Percentiles rank a stretch among this genome's conserved stretches.
Conservation (phyloP, 2,329 filamentous ascomycete genomes). For the Colletotrichum cereale region DNA sequence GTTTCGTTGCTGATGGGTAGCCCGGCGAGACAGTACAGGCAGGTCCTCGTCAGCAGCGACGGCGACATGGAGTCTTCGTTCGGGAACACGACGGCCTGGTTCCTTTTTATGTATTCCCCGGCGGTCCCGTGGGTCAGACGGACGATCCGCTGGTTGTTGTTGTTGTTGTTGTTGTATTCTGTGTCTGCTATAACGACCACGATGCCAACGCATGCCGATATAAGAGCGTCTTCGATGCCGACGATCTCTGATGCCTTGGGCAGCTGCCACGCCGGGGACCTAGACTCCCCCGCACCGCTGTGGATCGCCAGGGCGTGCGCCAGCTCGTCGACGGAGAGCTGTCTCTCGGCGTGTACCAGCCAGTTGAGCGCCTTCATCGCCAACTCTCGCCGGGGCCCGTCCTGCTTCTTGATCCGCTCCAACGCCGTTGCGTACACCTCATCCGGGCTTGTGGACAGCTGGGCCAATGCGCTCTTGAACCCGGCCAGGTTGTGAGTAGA, state of each 20-base stretch:
- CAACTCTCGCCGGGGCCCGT: background rate
- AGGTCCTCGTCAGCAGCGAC: slow-evolving; percentile 6
- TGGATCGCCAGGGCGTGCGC: slow-evolving; percentile 16
- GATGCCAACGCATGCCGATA: slow-evolving; percentile 21
- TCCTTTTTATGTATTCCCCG: background rate
- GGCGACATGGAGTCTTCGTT: background rate
- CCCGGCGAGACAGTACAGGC: slow-evolving; percentile 6
- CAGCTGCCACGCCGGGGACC: background rate
- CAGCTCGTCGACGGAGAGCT: slow-evolving; percentile 17
- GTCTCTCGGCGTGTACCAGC: slow-evolving; percentile 1
- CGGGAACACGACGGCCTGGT: background rate
- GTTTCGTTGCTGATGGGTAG: background rate
- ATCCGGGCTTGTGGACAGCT: slow-evolving; percentile 4
- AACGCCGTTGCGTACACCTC: slow-evolving; percentile 3
- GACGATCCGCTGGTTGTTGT: background rate
- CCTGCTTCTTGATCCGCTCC: background rate
- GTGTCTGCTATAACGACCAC: background rate
- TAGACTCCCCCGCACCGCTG: no score
- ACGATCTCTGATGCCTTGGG: background rate
- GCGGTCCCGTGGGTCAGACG: slow-evolving; percentile 14
- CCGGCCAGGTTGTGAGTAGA: background rate
- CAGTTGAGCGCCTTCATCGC: slow-evolving; percentile 16
- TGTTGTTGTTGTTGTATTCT: no score
- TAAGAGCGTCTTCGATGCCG: slow-evolving; percentile 2
- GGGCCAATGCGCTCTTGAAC: background rate